Evolutionary conservation across 257 asterid genomes (phyloP), one percentile per base, ranked within the genome.

Genomic region (Haberlea rhodopensis): DNA sequence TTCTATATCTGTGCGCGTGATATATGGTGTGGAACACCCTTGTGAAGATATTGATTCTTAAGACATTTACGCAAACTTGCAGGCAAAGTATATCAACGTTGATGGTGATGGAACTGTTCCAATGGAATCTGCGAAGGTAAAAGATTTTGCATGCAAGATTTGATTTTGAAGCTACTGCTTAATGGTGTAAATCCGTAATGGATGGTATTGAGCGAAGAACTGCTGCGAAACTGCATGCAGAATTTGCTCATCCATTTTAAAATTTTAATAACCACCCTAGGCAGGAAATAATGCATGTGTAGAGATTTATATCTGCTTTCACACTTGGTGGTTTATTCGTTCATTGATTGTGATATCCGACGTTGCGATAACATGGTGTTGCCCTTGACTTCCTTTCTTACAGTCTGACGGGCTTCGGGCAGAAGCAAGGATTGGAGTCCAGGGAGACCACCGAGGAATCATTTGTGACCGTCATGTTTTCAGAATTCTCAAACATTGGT

Each of bases 401-500:
- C 76, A 91, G 98, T 96, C 95, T 0, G 96, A 91, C 48, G 98
- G 98, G 71, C 89, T 91, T 63, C 80, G 78, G 53, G 98, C 98
- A 9, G n/a, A n/a, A n/a, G n/a, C n/a, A n/a, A n/a, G n/a, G n/a
- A n/a, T n/a, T n/a, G n/a, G n/a, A n/a, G n/a, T n/a, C n/a, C n/a
- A n/a, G n/a, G n/a, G n/a, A n/a, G n/a, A n/a, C n/a, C n/a, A n/a
- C n/a, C n/a, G n/a, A n/a, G n/a, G n/a, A n/a, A n/a, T n/a, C n/a
- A n/a, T n/a, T n/a, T n/a, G n/a, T n/a, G n/a, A n/a, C n/a, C n/a
- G n/a, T n/a, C n/a, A n/a, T n/a, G n/a, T n/a, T n/a, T n/a, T n/a
- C n/a, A n/a, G n/a, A n/a, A n/a, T n/a, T n/a, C n/a, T n/a, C n/a
- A n/a, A n/a, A n/a, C n/a, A n/a, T n/a, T n/a, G n/a, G n/a, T n/a